phyloP scores from a whole-genome alignment of 176 grass and related monocot species.

The Paspalum notatum region DNA sequence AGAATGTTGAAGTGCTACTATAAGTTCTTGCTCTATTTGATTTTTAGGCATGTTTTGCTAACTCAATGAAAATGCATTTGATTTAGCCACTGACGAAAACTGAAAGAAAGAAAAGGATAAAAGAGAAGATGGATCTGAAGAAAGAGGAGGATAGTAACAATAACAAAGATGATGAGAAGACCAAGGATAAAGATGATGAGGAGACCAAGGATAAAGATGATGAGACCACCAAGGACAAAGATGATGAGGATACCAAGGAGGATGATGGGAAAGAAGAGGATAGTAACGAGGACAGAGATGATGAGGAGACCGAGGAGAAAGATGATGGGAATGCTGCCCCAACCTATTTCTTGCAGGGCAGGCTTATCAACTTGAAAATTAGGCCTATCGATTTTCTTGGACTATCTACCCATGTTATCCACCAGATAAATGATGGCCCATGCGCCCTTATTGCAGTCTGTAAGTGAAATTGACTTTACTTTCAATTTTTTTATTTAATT shows the following conservation, averaged over 20 bases:
- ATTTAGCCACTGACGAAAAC: neutral
- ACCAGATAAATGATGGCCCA: neutral
- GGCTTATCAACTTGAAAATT: neutral
- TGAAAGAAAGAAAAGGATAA: neutral
- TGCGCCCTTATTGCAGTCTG: neutral
- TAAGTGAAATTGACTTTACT: neutral
- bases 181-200: neutral
- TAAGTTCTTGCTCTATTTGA: neutral
- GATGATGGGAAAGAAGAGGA: too few species aligned
- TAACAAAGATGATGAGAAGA: neutral
- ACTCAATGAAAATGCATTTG: constrained; percentile 6
- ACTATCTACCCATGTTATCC: neutral
- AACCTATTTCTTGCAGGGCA: neutral
- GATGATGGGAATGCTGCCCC: neutral
- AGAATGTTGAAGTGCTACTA: neutral
- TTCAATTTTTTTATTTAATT: neutral
- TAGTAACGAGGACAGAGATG: neutral
- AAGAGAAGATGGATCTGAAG: neutral
- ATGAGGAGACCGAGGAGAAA: neutral
- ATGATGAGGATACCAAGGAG: neutral
- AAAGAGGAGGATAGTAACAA: neutral
- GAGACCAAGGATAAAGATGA: neutral
- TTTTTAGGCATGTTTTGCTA: neutral
- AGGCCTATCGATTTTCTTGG: neutral
- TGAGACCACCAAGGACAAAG: neutral